phyloP scores from a whole-genome alignment of 2,329 filamentous ascomycete species.

The Sporothrix curviconia region DNA sequence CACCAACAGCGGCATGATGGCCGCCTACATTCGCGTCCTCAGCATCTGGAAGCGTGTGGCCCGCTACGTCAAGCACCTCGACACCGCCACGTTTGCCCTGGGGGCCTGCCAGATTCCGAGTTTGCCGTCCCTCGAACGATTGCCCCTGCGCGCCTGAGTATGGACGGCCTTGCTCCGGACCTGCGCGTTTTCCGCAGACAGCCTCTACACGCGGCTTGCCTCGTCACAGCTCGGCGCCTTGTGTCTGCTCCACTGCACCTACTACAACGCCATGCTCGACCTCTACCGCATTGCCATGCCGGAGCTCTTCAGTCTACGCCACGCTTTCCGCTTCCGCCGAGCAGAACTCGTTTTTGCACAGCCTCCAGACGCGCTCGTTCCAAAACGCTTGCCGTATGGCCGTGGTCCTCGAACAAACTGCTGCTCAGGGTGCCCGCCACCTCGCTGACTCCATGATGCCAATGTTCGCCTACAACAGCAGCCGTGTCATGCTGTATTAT shows the following conservation, averaged over 20 bases:
- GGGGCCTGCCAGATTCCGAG: slow-evolving; percentile 36
- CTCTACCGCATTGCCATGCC: slow-evolving; percentile 42
- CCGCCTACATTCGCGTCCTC: slow-evolving; percentile 37
- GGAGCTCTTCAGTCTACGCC: slow-evolving; percentile 36
- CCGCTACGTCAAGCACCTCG: slow-evolving; percentile 37
- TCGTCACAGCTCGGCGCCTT: slow-evolving; percentile 41
- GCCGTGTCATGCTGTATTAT: slow-evolving; percentile 42
- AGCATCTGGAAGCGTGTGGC: slow-evolving; percentile 36
- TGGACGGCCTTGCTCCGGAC: slow-evolving; percentile 35
- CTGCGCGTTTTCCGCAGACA: slow-evolving; percentile 37
- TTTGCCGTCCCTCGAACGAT: slow-evolving; percentile 37
- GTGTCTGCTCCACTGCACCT: slow-evolving; percentile 40
- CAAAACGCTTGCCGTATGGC: slow-evolving; percentile 34
- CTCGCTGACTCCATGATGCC: slow-evolving; percentile 40
- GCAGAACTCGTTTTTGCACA: slow-evolving; percentile 31
- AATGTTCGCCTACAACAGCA: slow-evolving; percentile 42
- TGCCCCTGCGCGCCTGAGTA: slow-evolving; percentile 34
- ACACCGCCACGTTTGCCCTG: slow-evolving; percentile 35
- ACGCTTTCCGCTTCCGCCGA: slow-evolving; percentile 35
- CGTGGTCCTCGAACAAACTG: slow-evolving; percentile 33
- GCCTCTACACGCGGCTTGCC: slow-evolving; percentile 40
- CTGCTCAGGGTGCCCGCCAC: slow-evolving; percentile 34
- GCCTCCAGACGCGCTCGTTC: slow-evolving; percentile 33
- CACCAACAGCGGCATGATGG: slow-evolving; percentile 34
- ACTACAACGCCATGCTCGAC: slow-evolving; percentile 40